phyloP scores from a whole-genome alignment of 345 rosid genomes.

The Cochlearia excelsa region DNA sequence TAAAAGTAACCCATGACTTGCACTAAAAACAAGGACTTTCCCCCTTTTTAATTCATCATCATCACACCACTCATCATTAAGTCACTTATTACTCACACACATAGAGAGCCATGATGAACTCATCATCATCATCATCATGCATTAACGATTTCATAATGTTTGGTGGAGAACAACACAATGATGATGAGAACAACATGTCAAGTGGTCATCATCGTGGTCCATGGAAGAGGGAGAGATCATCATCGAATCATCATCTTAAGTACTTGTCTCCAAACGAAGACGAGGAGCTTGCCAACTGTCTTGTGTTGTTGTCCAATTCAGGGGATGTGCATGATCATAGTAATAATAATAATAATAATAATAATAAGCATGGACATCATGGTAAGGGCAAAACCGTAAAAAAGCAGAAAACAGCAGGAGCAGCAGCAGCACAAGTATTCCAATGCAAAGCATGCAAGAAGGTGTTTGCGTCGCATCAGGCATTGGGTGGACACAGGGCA shows the following conservation, averaged over 20 bases:
- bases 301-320: constrained; percentile 83
- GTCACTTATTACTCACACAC: background rate
- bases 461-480: constrained; percentile 97
- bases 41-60: constrained; percentile 27
- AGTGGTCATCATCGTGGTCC: constrained; percentile 13
- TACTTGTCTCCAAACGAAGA: constrained; percentile 64
- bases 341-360: background rate
- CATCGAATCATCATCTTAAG: constrained; percentile 5
- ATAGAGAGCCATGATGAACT: constrained; percentile 29
- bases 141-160: constrained; percentile 34
- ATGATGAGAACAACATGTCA: constrained; percentile 27
- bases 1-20: constrained; percentile 30
- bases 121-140: constrained; percentile 28
- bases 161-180: constrained; percentile 29
- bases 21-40: constrained; percentile 39
- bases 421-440: constrained; percentile 36
- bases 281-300: constrained; percentile 91
- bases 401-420: constrained; percentile 37
- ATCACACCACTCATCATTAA: background rate
- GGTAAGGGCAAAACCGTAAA: constrained; percentile 34
- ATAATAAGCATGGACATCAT: constrained; percentile 26
- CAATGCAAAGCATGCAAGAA: constrained; percentile 98
- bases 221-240: constrained; percentile 38
- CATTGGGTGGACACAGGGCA: constrained; percentile 97
- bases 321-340: constrained; percentile 31